Percentiles rank a stretch among this genome's conserved stretches.
These are phyloP conservation scores for Scenedesmus sp. DNA, from an alignment of 163 green algal genomes.

Conservation along the genomic window DNA sequence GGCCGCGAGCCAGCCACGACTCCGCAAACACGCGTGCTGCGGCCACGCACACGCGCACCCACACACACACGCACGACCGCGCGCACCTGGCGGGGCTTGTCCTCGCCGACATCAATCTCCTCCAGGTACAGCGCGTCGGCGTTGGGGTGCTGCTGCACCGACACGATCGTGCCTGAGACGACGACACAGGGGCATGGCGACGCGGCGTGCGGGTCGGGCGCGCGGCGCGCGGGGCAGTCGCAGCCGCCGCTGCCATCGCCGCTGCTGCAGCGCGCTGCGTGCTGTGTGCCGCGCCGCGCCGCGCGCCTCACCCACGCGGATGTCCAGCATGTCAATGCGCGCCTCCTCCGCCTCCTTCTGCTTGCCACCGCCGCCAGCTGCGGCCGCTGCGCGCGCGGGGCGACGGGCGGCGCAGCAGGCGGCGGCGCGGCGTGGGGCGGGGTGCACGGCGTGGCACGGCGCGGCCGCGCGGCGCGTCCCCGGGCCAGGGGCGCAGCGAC, in stretches of 20 bases:
- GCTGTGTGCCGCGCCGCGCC: too few species aligned
- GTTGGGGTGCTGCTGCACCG: conserved; percentile 81
- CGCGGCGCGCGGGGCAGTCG: too few species aligned
- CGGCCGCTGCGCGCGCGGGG: not conserved
- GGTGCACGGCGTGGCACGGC: not conserved
- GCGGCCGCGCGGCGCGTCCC: too few species aligned
- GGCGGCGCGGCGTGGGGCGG: not conserved
- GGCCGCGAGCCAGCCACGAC: too few species aligned
- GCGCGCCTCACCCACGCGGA: conserved; percentile 78
- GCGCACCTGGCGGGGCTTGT: conserved; percentile 77
- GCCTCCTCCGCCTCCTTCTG: conserved; percentile 51
- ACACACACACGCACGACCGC: not conserved
- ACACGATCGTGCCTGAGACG: too few species aligned
- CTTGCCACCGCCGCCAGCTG: not conserved
- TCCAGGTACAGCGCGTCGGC: conserved; percentile 95
- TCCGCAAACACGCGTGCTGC: too few species aligned
- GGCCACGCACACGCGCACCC: too few species aligned
- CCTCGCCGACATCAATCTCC: conserved; percentile 97
- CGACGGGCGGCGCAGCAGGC: not conserved
- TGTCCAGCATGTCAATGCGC: conserved; percentile 76
- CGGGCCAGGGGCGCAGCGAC: too few species aligned
- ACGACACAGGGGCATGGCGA: too few species aligned
- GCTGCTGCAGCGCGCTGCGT: too few species aligned
- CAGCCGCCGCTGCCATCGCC: too few species aligned
- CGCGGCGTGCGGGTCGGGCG: too few species aligned